A percentile compares a stretch with the other conserved stretches of the same genome.
Conservation (phyloP, 495 filamentous ascomycete species). For the Articulospora tetracladia region DNA sequence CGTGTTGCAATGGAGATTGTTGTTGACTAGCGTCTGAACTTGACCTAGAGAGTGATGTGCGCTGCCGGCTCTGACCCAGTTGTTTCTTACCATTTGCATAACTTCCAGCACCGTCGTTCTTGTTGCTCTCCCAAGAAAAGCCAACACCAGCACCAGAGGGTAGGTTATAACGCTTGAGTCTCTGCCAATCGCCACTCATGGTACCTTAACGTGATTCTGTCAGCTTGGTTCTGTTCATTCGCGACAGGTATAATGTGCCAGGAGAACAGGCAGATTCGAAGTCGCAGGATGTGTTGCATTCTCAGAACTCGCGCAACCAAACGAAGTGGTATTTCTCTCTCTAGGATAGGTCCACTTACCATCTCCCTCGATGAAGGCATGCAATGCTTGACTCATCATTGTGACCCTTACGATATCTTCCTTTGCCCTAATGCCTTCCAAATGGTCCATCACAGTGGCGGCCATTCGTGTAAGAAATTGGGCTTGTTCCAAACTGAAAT, state of each 20-base stretch:
- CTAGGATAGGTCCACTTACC: neutral
- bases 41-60: neutral
- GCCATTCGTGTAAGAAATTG: conserved; percentile 37
- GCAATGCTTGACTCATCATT: conserved; percentile 32
- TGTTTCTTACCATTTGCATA: conserved; percentile 7
- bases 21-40: neutral
- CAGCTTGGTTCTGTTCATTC: too few species aligned
- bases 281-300: too few species aligned
- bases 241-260: too few species aligned
- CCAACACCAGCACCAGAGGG: conserved; percentile 12
- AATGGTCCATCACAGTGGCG: conserved; percentile 37
- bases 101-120: conserved; percentile 5
- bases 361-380: conserved; percentile 30
- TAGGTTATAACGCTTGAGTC: conserved; percentile 15
- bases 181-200: conserved; percentile 16
- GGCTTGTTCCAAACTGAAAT: conserved; percentile 28
- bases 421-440: conserved; percentile 32
- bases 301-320: too few species aligned
- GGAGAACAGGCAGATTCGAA: too few species aligned
- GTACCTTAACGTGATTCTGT: neutral
- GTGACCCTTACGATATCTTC: conserved; percentile 31
- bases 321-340: too few species aligned
- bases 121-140: conserved; percentile 15
- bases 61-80: neutral
- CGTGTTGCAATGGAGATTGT: conserved; percentile 15